Percentiles rank a stretch among this genome's conserved stretches.
Evolutionary conservation across 805 yeast genomes (phyloP).

Genomic region (Blastobotrys terrestris): DNA sequence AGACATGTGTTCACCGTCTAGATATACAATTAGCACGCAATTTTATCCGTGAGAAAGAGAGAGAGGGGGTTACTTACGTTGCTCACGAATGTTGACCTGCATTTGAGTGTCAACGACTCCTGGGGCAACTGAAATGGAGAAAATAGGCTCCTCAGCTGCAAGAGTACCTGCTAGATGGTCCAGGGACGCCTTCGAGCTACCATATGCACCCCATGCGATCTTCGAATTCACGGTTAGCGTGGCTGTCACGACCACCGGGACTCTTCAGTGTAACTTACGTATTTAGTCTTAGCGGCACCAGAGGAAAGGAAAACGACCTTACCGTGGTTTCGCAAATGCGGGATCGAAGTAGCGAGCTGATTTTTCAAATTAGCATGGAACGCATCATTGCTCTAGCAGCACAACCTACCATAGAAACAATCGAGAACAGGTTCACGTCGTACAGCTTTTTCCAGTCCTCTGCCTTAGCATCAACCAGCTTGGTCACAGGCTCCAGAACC

Average conservation of each 20-base stretch:
- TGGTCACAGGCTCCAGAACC: constrained; percentile 68
- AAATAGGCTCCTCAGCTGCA: constrained; percentile 62
- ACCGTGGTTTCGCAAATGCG: constrained; percentile 54
- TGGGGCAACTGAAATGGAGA: constrained; percentile 74
- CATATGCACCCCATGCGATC: constrained; percentile 87
- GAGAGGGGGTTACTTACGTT: constrained; percentile 25
- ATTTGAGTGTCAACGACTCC: constrained; percentile 90
- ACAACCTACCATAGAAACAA: constrained; percentile 49
- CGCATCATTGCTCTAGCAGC: too few relatives aligned
- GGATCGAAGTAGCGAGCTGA: constrained; percentile 40
- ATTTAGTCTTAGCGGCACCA: constrained; percentile 68
- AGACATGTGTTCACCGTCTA: constrained; percentile 52
- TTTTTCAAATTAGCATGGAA: not conserved
- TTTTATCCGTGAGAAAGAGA: not conserved
- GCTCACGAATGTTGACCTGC: constrained; percentile 76
- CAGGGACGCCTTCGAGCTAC: constrained; percentile 85
- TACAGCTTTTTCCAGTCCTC: constrained; percentile 56
- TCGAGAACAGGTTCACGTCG: constrained; percentile 74
- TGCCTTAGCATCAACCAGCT: constrained; percentile 45
- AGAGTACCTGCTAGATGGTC: constrained; percentile 67
- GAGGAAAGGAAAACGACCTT: constrained; percentile 69
- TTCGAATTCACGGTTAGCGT: constrained; percentile 14
- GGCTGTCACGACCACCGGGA: too few relatives aligned
- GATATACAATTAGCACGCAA: constrained; percentile 4
- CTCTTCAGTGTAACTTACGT: constrained; percentile 32